phyloP scores from a whole-genome alignment of 2,329 filamentous ascomycete genomes.

The Ceratocystis ficicola region DNA sequence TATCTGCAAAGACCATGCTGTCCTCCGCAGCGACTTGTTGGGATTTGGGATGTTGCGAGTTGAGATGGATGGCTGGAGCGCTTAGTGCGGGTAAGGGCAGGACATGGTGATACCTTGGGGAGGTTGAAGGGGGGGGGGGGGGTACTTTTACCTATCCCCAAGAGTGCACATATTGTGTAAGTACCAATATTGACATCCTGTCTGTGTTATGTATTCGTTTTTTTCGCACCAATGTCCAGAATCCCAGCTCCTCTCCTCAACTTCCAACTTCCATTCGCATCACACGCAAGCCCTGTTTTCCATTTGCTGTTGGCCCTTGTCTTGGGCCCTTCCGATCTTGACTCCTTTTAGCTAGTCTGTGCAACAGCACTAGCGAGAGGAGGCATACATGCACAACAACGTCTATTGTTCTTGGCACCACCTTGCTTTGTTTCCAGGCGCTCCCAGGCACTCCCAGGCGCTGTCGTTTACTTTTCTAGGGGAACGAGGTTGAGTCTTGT shows the following conservation, averaged over 20 bases:
- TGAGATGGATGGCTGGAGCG: slow-evolving; percentile 3
- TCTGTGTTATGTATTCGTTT: background rate
- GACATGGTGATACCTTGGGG: background rate
- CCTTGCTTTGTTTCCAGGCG: background rate
- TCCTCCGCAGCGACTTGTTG: background rate
- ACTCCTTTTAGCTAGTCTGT: slow-evolving; percentile 11
- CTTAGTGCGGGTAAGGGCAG: slow-evolving; percentile 1
- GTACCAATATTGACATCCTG: background rate
- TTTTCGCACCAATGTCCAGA: background rate
- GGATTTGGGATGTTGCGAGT: background rate
- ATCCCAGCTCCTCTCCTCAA: background rate
- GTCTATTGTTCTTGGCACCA: slow-evolving; percentile 11
- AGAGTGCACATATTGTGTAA: no score
- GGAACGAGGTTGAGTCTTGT: no score
- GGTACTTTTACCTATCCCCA: background rate
- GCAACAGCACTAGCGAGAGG: slow-evolving; percentile 11
- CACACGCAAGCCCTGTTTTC: slow-evolving; percentile 8
- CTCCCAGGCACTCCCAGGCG: no score
- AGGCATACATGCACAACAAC: slow-evolving; percentile 5
- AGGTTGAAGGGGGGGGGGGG: background rate
- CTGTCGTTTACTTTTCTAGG: background rate
- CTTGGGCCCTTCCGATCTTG: slow-evolving; percentile 8
- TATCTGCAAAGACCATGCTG: slow-evolving; percentile 1
- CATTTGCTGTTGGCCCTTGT: background rate
- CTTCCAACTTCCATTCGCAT: background rate